phyloP scores from a whole-genome alignment of 257 asterid genomes.

The Petrea volubilis region DNA sequence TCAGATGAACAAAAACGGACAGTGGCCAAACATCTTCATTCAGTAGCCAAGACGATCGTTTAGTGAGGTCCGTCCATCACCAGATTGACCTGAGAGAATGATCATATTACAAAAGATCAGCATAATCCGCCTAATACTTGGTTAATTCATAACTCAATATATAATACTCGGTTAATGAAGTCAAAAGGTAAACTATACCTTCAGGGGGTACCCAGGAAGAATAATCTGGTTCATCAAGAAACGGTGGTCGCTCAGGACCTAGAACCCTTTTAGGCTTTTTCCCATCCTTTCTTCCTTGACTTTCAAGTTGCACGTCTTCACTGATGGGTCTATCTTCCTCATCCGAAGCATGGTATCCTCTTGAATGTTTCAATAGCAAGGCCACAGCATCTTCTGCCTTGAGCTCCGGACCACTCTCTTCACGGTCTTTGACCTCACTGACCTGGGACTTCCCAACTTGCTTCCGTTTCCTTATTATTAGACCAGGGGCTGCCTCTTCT shows the following conservation, averaged over 20 bases:
- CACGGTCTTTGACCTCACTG: slow-evolving; percentile 45
- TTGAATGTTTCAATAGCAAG: slow-evolving; percentile 77
- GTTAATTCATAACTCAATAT: neutral
- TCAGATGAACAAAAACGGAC: neutral
- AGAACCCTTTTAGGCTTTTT: slow-evolving; percentile 60
- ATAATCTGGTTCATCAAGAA: slow-evolving; percentile 52
- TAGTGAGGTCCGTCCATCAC: slow-evolving; percentile 89
- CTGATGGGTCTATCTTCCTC: slow-evolving; percentile 41
- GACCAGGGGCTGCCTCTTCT: slow-evolving; percentile 96
- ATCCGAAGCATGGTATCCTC: slow-evolving; percentile 45
- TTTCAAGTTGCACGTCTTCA: slow-evolving; percentile 31
- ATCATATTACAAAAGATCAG: slow-evolving; percentile 9
- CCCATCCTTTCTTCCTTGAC: slow-evolving; percentile 40
- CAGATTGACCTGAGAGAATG: slow-evolving; percentile 77
- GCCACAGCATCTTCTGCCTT: slow-evolving; percentile 91
- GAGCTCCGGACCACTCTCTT: slow-evolving; percentile 45
- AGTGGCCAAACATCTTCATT: neutral
- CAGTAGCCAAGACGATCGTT: slow-evolving; percentile 89
- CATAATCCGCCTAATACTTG: neutral
- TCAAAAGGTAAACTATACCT: slow-evolving; percentile 47
- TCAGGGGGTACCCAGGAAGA: slow-evolving; percentile 93
- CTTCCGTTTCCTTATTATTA: slow-evolving; percentile 89
- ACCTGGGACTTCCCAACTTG: slow-evolving; percentile 44
- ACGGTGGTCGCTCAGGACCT: slow-evolving; percentile 85
- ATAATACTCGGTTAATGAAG: neutral